These are phyloP conservation scores for Colletotrichum sp. DNA, from an alignment of 2,329 filamentous ascomycete genomes.

Conservation along the genomic window DNA sequence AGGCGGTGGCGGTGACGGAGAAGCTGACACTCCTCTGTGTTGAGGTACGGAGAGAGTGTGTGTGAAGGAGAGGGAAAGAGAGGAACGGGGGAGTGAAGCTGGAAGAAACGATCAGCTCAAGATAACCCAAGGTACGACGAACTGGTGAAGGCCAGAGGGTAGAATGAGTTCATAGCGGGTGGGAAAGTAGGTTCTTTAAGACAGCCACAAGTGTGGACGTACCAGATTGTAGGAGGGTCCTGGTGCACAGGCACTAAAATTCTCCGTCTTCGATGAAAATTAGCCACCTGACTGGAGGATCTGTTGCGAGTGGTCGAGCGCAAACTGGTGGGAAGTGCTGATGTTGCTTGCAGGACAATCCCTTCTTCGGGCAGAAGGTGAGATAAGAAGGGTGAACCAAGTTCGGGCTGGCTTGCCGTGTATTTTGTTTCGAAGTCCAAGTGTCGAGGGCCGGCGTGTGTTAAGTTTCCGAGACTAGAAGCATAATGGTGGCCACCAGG, in stretches of 20 bases:
- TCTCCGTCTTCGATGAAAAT: slow-evolving; percentile 23
- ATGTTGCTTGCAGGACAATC: slow-evolving; percentile 24
- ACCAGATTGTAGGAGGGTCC: slow-evolving; percentile 23
- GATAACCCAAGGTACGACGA: slow-evolving; percentile 22
- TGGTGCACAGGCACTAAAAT: slow-evolving; percentile 27
- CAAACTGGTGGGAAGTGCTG: slow-evolving; percentile 25
- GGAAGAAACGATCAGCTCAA: slow-evolving; percentile 20
- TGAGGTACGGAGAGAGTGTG: background rate
- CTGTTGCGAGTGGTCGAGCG: slow-evolving; percentile 25
- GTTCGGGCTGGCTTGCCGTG: slow-evolving; percentile 29
- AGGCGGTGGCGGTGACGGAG: slow-evolving; percentile 13
- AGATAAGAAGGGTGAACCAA: slow-evolving; percentile 27
- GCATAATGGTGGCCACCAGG: slow-evolving; percentile 28
- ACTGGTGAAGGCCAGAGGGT: slow-evolving; percentile 18
- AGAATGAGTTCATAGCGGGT: slow-evolving; percentile 23
- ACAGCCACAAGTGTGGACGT: slow-evolving; percentile 22
- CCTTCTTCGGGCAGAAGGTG: slow-evolving; percentile 24
- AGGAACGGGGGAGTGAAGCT: slow-evolving; percentile 12
- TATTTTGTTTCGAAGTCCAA: slow-evolving; percentile 36
- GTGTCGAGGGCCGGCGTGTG: slow-evolving; percentile 30
- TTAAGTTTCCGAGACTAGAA: slow-evolving; percentile 36
- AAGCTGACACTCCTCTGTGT: slow-evolving; percentile 3
- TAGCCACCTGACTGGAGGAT: slow-evolving; percentile 25
- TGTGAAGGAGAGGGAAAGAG: background rate
- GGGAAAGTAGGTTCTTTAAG: slow-evolving; percentile 29